A percentile compares a stretch with the other conserved stretches of the same genome.
Conservation (phyloP, 148 eudicot species). For the Rhododendron molle region DNA sequence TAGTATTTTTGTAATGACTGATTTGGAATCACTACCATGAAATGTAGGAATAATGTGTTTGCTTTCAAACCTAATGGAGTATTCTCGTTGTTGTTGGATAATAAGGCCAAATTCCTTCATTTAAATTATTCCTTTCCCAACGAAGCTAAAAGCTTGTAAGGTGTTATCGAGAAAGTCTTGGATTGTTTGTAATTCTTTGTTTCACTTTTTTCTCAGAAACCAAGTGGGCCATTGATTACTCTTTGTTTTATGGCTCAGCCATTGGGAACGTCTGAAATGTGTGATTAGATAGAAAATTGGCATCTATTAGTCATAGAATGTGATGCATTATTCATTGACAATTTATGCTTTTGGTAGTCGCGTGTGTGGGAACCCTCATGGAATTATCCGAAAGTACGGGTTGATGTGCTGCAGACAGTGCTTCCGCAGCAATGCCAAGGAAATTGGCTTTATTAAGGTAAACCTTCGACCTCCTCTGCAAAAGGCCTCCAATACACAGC, state of each 20-base stretch:
- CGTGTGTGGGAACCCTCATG: constrained; percentile 50
- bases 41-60: not conserved
- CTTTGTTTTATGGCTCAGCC: not conserved
- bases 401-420: constrained; percentile 62
- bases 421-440: constrained; percentile 57
- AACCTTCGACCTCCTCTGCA: not conserved
- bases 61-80: not conserved
- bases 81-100: not conserved
- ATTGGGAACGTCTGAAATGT: not conserved
- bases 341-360: constrained; percentile 27
- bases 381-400: constrained; percentile 45
- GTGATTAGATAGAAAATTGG: no score
- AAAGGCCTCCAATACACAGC: not conserved
- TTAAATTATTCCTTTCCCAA: not conserved
- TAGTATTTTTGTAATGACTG: not conserved
- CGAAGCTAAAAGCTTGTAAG: not conserved
- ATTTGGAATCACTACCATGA: not conserved
- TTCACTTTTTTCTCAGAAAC: not conserved
- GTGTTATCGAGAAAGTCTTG: not conserved
- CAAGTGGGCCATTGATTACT: not conserved
- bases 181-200: not conserved
- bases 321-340: not conserved
- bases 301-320: not conserved
- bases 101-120: not conserved
- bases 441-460: constrained; percentile 54